phyloP scores from a whole-genome alignment of 495 filamentous ascomycete species.

The Annulohypoxylon bovei region DNA sequence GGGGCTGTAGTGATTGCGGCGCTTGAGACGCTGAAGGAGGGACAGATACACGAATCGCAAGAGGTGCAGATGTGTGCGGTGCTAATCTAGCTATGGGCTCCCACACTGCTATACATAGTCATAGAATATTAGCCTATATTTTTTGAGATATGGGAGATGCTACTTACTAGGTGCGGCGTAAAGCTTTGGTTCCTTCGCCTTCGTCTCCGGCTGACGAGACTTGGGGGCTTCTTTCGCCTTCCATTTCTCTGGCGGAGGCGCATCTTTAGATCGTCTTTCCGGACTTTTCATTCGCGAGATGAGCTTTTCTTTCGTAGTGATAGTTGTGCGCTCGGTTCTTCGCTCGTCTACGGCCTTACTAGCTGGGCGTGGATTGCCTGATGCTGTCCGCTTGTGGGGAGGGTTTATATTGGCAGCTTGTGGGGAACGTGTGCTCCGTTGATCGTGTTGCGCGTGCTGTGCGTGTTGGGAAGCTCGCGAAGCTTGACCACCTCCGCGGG shows the following conservation, averaged over 20 bases:
- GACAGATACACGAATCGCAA: slow-evolving; percentile 86
- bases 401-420: slow-evolving; percentile 44
- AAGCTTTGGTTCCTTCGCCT: slow-evolving; percentile 54
- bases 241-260: slow-evolving; percentile 46
- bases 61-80: slow-evolving; percentile 85
- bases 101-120: slow-evolving; percentile 62
- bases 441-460: slow-evolving; percentile 39
- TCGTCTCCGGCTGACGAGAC: slow-evolving; percentile 57
- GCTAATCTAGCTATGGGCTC: slow-evolving; percentile 82
- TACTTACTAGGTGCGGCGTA: slow-evolving; percentile 50
- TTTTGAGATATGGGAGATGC: neutral
- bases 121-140: slow-evolving; percentile 25
- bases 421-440: slow-evolving; percentile 37
- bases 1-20: slow-evolving; percentile 77
- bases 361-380: slow-evolving; percentile 53
- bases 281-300: slow-evolving; percentile 72
- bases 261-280: slow-evolving; percentile 64
- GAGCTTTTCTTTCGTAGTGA: slow-evolving; percentile 73
- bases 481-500: slow-evolving; percentile 46
- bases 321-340: slow-evolving; percentile 60
- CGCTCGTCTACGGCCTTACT: slow-evolving; percentile 56
- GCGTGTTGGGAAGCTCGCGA: slow-evolving; percentile 40
- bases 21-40: slow-evolving; percentile 79
- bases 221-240: slow-evolving; percentile 49
- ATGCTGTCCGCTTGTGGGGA: slow-evolving; percentile 56